Evolutionary conservation across 2,329 filamentous ascomycete genomes (phyloP).

Genomic region (Ascochyta rabiei): DNA sequence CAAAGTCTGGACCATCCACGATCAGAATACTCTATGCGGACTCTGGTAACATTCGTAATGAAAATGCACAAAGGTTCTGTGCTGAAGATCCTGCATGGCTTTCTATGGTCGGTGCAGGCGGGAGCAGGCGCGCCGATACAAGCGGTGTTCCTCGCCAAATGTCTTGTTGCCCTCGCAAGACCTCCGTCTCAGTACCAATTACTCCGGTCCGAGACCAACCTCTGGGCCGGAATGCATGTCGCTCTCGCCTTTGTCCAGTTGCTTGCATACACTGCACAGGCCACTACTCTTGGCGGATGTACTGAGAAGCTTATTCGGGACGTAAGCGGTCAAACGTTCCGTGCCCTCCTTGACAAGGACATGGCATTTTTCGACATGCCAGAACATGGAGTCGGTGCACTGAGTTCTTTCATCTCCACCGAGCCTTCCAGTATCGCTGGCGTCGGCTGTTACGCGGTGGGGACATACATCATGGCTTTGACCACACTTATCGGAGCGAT

Average conservation of each 20-base stretch:
- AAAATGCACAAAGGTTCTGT: neutral
- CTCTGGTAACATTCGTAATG: neutral
- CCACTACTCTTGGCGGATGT: neutral
- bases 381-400: constrained; percentile 83
- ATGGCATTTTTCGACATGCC: constrained; percentile 88
- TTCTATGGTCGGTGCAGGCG: neutral
- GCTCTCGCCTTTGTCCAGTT: neutral
- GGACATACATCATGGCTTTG: constrained; percentile 77
- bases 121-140: neutral
- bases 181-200: neutral
- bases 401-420: constrained; percentile 67
- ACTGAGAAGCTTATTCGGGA: neutral
- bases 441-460: constrained; percentile 82
- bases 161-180: neutral
- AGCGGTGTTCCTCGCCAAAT: neutral
- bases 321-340: constrained; percentile 64
- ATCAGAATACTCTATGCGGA: neutral
- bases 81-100: neutral
- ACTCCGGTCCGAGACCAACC: neutral
- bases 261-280: neutral
- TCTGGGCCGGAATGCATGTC: neutral
- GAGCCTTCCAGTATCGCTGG: constrained; percentile 88
- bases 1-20: neutral
- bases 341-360: constrained; percentile 87
- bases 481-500: constrained; percentile 80